phyloP scores from a whole-genome alignment of 2,329 filamentous ascomycete species.

The Xylaria sp. region DNA sequence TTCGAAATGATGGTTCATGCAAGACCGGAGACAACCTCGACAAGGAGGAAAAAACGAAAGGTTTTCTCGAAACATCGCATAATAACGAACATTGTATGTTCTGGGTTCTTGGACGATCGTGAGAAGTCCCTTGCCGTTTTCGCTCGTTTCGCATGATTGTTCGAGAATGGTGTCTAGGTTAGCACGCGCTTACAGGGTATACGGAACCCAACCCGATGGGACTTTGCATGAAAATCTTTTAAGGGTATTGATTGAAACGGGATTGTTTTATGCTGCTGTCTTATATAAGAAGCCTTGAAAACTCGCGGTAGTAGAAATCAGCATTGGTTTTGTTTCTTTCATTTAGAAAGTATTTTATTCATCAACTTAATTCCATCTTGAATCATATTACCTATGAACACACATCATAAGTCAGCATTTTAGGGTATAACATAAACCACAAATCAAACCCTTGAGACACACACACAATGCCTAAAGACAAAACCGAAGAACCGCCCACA shows the following conservation, averaged over 20 bases:
- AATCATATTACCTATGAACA: too few relatives aligned
- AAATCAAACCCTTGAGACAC: neutral
- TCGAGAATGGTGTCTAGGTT: neutral
- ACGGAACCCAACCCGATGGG: neutral
- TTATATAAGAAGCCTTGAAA: neutral
- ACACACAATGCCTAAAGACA: constrained; percentile 11
- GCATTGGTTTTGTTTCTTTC: neutral
- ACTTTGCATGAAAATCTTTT: constrained; percentile 7
- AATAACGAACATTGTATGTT: neutral
- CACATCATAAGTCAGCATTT: too few relatives aligned
- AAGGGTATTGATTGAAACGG: neutral
- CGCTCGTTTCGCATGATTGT: constrained; percentile 8
- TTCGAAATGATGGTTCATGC: constrained; percentile 34
- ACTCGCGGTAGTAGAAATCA: neutral
- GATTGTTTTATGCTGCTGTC: neutral
- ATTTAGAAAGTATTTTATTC: neutral
- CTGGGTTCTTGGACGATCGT: too few relatives aligned
- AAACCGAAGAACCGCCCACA: neutral
- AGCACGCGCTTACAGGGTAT: neutral
- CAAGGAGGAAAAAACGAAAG: neutral
- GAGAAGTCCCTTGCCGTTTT: neutral
- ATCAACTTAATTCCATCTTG: neutral
- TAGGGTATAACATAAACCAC: neutral
- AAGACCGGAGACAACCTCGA: neutral
- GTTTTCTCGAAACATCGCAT: constrained; percentile 1